Evolutionary conservation across 257 asterid genomes (phyloP), one percentile per base, ranked within the genome.

Genomic region (Cruciata laevipes): DNA sequence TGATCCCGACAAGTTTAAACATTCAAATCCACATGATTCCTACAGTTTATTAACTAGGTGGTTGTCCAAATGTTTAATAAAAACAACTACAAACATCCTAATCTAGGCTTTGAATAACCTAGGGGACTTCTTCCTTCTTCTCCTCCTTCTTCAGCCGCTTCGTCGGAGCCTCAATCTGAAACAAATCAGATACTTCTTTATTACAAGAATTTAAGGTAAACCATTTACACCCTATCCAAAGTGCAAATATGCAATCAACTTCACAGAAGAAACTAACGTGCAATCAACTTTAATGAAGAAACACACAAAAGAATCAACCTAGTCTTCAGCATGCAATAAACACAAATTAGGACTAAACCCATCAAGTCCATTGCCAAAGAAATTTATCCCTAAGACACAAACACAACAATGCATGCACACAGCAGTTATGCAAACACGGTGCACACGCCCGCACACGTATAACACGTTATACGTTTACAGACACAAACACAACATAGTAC

Each of bases 61-160:
- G 0, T 35, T 8, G 10, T 11, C 9, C 10, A 7, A 37, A 12
- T 37, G 42, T 51, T 51, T 6, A n/a, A 20, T 4, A 47, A 20
- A 49, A 66, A 20, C 47, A 66, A 20, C 61, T 66, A 27, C 31
- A 47, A 5, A 30, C 66, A 31, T 49, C 32, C 8, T 67, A 49
- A 20, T 47, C 55, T 47, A 47, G 55, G 16, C 60, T 10, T 25
- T 4, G n/a, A 47, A 16, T 4, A 20, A 47, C 55, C 55, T 17
- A 14, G 1, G 24, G 13, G 14, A 30, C 65, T 18, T 14, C 44
- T 5, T 51, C 38, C 61, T 49, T 66, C 61, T 67, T 67, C 62
- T 12, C 44, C 11, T 51, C 40, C 61, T 51, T 67, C 51, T 67
- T 67, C 53, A 53, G 63, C 71, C 63, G 51, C 63, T 67, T 67